Evolutionary conservation across 768 basidiomycete genomes (phyloP).

Genomic region (Tylopilus sp.): DNA sequence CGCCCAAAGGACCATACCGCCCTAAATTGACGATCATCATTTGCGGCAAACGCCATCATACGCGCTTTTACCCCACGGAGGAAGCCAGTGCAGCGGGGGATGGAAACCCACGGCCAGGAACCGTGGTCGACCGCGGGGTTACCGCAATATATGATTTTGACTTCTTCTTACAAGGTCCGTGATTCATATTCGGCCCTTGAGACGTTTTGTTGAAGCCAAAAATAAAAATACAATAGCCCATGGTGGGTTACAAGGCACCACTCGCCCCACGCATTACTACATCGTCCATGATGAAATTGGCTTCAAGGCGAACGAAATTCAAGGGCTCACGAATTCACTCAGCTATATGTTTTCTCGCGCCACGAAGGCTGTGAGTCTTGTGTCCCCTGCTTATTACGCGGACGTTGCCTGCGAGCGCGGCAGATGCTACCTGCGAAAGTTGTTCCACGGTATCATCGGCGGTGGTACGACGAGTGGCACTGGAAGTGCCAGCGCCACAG

Average conservation of each 20-base stretch:
- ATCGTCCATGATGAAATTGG: conserved; percentile 52
- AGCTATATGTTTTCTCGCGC: conserved; percentile 58
- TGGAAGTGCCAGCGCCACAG: conserved; percentile 36
- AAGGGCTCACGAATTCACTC: conserved; percentile 52
- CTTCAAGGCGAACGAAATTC: conserved; percentile 47
- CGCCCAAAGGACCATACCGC: conserved; percentile 35
- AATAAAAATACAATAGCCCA: conserved; percentile 28
- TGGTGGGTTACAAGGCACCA: conserved; percentile 46
- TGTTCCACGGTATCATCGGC: conserved; percentile 37
- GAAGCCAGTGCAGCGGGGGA: conserved; percentile 37
- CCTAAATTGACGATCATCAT: conserved; percentile 51
- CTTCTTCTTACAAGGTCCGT: conserved; percentile 51
- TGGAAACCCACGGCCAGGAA: conserved; percentile 51
- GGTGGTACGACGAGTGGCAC: conserved; percentile 29
- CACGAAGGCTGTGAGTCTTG: conserved; percentile 43
- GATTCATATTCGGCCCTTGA: not conserved
- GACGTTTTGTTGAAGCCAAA: not conserved
- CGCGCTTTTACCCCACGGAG: conserved; percentile 53
- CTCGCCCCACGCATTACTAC: conserved; percentile 53
- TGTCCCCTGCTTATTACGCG: conserved; percentile 40
- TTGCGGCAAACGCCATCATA: conserved; percentile 58
- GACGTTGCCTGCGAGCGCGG: conserved; percentile 54
- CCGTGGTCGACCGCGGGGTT: conserved; percentile 52
- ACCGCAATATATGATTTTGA: conserved; percentile 54
- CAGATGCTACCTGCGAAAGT: conserved; percentile 48